Conservation (phyloP, 805 yeast genomes). For the Metschnikowia cerradonensis region DNA sequence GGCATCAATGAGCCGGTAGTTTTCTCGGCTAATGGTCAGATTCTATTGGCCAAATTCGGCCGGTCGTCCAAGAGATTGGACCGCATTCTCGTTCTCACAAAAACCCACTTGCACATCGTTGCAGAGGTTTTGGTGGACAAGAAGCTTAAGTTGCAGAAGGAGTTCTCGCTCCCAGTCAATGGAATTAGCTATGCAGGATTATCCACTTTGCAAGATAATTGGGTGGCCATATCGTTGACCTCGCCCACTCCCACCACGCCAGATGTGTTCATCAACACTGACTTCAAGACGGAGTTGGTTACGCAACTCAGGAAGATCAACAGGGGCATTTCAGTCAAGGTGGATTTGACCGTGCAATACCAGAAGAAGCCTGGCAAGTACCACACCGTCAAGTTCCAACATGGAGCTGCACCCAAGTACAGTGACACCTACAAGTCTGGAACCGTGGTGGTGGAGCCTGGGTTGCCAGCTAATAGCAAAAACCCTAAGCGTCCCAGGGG, state of each 20-base stretch:
- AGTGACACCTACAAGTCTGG: conserved; percentile 86
- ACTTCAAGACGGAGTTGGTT: conserved; percentile 84
- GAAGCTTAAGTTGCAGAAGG: conserved; percentile 53
- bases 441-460: conserved; percentile 73
- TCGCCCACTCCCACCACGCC: conserved; percentile 52
- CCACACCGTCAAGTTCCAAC: conserved; percentile 68
- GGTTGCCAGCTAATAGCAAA: conserved; percentile 68
- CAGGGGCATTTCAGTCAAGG: conserved; percentile 53
- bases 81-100: conserved; percentile 69
- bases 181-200: conserved; percentile 61
- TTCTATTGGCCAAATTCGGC: conserved; percentile 82
- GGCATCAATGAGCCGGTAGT: conserved; percentile 68
- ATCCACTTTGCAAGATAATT: conserved; percentile 82
- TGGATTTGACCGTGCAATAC: conserved; percentile 73
- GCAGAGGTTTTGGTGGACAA: conserved; percentile 68
- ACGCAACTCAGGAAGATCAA: conserved; percentile 67
- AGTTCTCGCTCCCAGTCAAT: conserved; percentile 56
- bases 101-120: conserved; percentile 58
- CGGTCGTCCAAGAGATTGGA: conserved; percentile 79
- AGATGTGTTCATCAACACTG: conserved; percentile 75
- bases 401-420: conserved; percentile 53
- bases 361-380: conserved; percentile 87
- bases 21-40: conserved; percentile 81
- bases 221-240: conserved; percentile 69
- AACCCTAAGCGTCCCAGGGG: conserved; percentile 75